Evolutionary conservation across 2,329 filamentous ascomycete genomes (phyloP), one percentile per base, ranked within the genome.

Genomic region (Ilyonectria sp.): DNA sequence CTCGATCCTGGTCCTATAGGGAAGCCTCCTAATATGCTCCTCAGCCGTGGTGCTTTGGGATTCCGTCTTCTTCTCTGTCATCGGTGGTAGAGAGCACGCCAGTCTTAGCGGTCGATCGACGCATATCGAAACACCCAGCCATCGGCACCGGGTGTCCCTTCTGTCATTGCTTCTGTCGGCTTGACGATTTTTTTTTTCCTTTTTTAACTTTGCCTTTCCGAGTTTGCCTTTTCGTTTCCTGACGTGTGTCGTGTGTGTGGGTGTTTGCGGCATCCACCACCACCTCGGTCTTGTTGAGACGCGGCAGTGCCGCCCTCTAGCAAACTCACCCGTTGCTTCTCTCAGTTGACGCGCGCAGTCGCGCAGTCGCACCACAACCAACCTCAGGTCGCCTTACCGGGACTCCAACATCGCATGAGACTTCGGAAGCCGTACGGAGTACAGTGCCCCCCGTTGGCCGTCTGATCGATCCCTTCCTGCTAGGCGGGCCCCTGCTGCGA

Each of bases 361-460:
- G 74, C 74, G 74, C 74, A 73, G 72, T 76, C 71, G 74, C 74
- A 75, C 74, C 74, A 76, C 70, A 65, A 68, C 65, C 55, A 66
- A 66, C 64, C 68, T 73, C 69, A 60, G 56, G 60, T 74, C 69
- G 73, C 69, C 74, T 73, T 75, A 75, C 68, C 57, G 66, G 61
- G 29, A 67, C 65, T 60, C 63, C 50, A 68, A 64, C 46, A 75
- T 76, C 65, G 73, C 71, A 74, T 72, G 74, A 76, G 74, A 61
- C 57, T 71, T 61, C 57, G 65, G 69, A 66, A 69, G 67, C 58
- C 43, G 70, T 67, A 73, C 70, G 65, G 54, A 53, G 57, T 64
- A 73, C 70, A 67, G 54, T 56, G 57, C 64, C 72, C 72, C 21
- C 70, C 69, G 67, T 70, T 70, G 60, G 47, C 59, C 68, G 65